Evolutionary conservation across 2,329 filamentous ascomycete species (phyloP), one percentile per base, ranked within the genome.

Genomic region (Pseudogymnoascus sp.): DNA sequence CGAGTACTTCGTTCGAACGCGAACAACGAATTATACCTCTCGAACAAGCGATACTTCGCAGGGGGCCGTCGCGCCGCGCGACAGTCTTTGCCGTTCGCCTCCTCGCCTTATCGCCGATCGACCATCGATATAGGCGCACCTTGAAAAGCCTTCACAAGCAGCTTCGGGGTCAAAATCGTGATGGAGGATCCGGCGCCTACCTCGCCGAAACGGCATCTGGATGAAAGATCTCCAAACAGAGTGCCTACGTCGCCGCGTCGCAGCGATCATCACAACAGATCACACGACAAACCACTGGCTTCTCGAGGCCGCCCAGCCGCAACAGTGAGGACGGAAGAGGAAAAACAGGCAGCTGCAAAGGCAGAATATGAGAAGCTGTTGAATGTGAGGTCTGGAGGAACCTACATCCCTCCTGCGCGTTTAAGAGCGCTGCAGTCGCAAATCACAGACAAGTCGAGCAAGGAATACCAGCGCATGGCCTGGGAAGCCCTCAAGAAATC

Each of bases 401-500:
- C 92, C 24, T 99, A 99, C 73, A 96, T 99, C 64, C 94, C 94
- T 17, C 94, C 94, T 0, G 93, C 93, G 60, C 84, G 91, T 68
- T 80, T 99, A 71, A 86, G 92, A 68, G 93, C 93, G 39, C 83
- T 99, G 64, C 94, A 99, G 78, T 90, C 92, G 60, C 92, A 96
- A 76, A 96, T 99, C 74, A 97, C 92, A 64, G 94, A 99, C 77
- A 96, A 96, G 80, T 87, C 84, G 61, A 95, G 88, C 75, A 95
- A 96, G 75, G 94, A 97, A 77, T 97, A 96, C 73, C 94, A 97
- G 81, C 90, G 94, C 69, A 96, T 99, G 90, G 92, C 92, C 7
- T 99, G 94, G 94, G 94, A 99, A 76, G 93, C 93, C 10, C 79
- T 99, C 71, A 99, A 99, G 79, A 99, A 99, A 80, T 94, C 90